Conservation (phyloP, 768 basidiomycete genomes). For the Suillus plorans region DNA sequence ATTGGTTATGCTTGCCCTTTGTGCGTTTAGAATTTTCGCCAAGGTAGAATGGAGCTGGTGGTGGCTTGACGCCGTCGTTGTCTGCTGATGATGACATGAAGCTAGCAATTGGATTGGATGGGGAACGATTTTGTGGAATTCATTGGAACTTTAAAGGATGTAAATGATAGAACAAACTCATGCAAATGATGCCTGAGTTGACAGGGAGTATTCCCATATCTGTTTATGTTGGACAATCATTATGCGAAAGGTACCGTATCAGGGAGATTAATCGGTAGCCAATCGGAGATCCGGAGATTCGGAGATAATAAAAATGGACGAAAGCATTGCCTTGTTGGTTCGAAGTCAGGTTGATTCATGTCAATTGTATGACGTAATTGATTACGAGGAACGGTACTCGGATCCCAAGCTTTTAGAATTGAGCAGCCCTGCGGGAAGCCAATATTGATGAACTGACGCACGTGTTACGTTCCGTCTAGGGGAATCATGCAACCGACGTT, state of each 20-base stretch:
- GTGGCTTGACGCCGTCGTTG: background rate
- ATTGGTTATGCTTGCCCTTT: slow-evolving; percentile 20
- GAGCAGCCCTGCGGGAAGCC: too few species aligned
- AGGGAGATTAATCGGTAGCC: too few species aligned
- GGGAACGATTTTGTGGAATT: too few species aligned
- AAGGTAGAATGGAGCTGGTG: slow-evolving; percentile 12
- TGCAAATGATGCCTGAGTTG: slow-evolving; percentile 1
- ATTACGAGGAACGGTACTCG: too few species aligned
- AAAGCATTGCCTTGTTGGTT: too few species aligned
- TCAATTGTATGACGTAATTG: too few species aligned
- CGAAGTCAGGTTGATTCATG: too few species aligned
- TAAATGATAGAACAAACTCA: background rate
- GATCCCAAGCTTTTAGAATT: too few species aligned
- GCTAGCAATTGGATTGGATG: too few species aligned
- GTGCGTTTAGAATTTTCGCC: slow-evolving; percentile 5
- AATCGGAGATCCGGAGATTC: slow-evolving; percentile 8
- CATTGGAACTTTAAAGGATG: background rate
- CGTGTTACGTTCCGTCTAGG: too few species aligned
- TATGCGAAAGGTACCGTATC: background rate
- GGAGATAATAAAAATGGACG: background rate
- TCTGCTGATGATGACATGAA: slow-evolving; percentile 1
- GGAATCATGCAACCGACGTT: too few species aligned
- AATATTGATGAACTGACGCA: too few species aligned
- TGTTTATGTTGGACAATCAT: background rate
- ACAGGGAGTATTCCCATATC: slow-evolving; percentile 7